Conservation (phyloP, 2,329 filamentous ascomycete species). For the Dothideomycetes sp. region DNA sequence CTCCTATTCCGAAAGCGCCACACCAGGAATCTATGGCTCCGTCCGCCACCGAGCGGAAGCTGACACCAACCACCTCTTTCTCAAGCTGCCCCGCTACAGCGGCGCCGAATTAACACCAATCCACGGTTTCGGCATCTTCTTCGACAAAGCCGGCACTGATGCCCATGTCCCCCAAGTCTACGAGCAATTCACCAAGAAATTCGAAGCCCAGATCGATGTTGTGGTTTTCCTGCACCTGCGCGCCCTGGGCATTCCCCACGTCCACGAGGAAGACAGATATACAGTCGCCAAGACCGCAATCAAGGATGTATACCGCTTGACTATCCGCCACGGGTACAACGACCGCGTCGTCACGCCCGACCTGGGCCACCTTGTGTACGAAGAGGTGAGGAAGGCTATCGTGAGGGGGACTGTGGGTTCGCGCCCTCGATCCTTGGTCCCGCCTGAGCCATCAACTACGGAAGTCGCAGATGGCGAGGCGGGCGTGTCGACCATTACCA, state of each 20-base stretch:
- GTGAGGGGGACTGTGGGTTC: slow-evolving; percentile 5
- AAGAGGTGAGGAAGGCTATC: slow-evolving; percentile 13
- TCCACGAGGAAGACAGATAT: slow-evolving; percentile 12
- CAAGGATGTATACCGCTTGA: slow-evolving; percentile 15
- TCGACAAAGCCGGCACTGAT: slow-evolving; percentile 61
- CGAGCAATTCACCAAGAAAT: slow-evolving; percentile 15
- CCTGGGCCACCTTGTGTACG: slow-evolving; percentile 13
- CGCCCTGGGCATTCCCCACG: slow-evolving; percentile 13
- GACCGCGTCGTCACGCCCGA: slow-evolving; percentile 16
- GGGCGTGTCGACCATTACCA: background rate
- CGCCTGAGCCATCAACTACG: background rate
- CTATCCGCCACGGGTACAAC: slow-evolving; percentile 14
- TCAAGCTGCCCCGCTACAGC: slow-evolving; percentile 31
- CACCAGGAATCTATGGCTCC: slow-evolving; percentile 17
- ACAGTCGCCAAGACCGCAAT: slow-evolving; percentile 12
- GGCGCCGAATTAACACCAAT: slow-evolving; percentile 29
- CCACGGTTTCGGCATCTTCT: slow-evolving; percentile 58
- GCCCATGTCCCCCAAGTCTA: slow-evolving; percentile 38
- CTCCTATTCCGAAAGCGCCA: slow-evolving; percentile 1
- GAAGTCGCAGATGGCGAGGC: background rate
- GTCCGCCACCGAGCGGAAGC: slow-evolving; percentile 8
- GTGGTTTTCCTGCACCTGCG: slow-evolving; percentile 17
- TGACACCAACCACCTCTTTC: slow-evolving; percentile 2
- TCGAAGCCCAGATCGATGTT: slow-evolving; percentile 14
- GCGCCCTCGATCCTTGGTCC: background rate